A percentile compares a stretch with the other conserved stretches of the same genome.
Evolutionary conservation across 306 rosid species (phyloP).

Genomic region (Quercus variabilis): DNA sequence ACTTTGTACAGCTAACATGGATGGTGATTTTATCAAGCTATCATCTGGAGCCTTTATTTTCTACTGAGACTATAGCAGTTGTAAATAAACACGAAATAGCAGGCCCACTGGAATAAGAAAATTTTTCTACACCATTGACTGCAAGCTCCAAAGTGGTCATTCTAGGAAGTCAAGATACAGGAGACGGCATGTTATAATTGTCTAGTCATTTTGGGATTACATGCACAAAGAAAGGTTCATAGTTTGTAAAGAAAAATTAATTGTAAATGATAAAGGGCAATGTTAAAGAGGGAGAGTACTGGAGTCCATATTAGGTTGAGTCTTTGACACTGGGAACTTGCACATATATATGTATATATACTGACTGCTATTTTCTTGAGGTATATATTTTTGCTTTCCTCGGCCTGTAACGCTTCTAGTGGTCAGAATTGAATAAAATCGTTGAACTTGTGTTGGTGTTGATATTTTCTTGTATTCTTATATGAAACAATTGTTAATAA

Average conservation of each 20-base stretch:
- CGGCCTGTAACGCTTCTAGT: neutral
- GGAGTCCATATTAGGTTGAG: conserved; percentile 15
- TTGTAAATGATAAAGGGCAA: conserved; percentile 56
- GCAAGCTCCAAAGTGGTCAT: conserved; percentile 25
- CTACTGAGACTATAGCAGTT: conserved; percentile 30
- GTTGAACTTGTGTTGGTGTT: too few species aligned
- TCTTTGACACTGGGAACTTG: conserved; percentile 28
- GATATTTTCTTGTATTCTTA: too few species aligned
- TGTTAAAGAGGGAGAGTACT: conserved; percentile 22
- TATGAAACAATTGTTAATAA: too few species aligned
- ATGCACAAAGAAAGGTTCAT: conserved; percentile 31
- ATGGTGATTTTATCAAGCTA: conserved; percentile 41
- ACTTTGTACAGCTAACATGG: conserved; percentile 72
- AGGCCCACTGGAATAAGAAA: conserved; percentile 27
- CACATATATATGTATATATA: conserved; percentile 57
- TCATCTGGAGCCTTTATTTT: conserved; percentile 20
- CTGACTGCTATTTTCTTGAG: conserved; percentile 38
- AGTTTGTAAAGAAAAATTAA: conserved; percentile 41
- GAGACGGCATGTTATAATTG: conserved; percentile 8
- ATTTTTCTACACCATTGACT: conserved; percentile 26
- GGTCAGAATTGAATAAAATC: neutral
- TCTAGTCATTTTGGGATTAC: conserved; percentile 33
- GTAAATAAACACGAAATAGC: conserved; percentile 55
- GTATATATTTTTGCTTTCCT: neutral
- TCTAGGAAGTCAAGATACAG: conserved; percentile 39